Percentiles rank a stretch among this genome's conserved stretches.
phyloP scores from a whole-genome alignment of 2,329 filamentous ascomycete genomes.

The Furcasterigmium furcatum region DNA sequence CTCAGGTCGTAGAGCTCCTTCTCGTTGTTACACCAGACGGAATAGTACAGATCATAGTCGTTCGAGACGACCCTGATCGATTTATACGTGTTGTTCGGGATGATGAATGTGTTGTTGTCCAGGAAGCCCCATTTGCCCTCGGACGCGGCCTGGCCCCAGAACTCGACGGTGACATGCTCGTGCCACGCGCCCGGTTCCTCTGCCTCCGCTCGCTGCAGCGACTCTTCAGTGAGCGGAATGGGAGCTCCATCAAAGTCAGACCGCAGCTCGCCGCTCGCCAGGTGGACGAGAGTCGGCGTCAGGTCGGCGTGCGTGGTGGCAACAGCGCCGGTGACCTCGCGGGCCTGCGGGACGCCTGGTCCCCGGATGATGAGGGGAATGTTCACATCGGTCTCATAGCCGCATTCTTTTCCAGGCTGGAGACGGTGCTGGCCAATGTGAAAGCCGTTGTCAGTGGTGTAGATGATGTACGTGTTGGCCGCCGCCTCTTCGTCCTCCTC shows the following conservation, averaged over 20 bases:
- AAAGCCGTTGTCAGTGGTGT: constrained; percentile 49
- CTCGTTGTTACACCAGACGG: constrained; percentile 67
- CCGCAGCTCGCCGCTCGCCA: no score
- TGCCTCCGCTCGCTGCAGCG: constrained; percentile 12
- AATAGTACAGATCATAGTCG: constrained; percentile 60
- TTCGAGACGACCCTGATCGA: constrained; percentile 49
- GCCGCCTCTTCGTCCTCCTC: constrained; percentile 41
- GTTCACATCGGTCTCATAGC: constrained; percentile 47
- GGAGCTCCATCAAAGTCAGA: constrained; percentile 48
- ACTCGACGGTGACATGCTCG: constrained; percentile 51
- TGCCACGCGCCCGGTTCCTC: constrained; percentile 21
- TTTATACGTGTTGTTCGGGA: constrained; percentile 57
- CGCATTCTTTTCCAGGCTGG: constrained; percentile 47
- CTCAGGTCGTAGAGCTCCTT: constrained; percentile 63
- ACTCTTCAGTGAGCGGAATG: constrained; percentile 29
- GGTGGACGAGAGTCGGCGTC: constrained; percentile 55
- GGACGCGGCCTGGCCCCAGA: constrained; percentile 36
- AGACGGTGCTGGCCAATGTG: constrained; percentile 52
- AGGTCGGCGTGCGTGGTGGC: constrained; percentile 61
- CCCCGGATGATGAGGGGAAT: constrained; percentile 47
- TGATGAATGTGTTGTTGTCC: background rate
- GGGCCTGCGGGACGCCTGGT: constrained; percentile 38
- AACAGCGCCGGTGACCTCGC: no score
- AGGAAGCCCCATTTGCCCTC: constrained; percentile 18
- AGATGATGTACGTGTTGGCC: constrained; percentile 49